phyloP scores from a whole-genome alignment of 768 basidiomycete species.

The Russula olivacea region DNA sequence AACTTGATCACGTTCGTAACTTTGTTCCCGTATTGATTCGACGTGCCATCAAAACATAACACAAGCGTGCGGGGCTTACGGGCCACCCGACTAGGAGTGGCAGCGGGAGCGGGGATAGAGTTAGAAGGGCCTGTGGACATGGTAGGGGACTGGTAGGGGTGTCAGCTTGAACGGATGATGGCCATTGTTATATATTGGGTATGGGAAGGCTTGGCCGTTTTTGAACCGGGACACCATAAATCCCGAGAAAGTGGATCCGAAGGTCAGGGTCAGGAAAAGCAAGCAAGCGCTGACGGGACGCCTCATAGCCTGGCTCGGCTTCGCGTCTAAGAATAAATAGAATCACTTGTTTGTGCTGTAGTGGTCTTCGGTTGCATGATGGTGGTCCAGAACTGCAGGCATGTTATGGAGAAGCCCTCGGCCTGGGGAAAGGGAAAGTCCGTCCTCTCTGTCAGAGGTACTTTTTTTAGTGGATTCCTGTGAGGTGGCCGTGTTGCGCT shows the following conservation, averaged over 20 bases:
- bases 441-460: neutral
- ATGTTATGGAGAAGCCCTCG: neutral
- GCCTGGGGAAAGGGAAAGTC: neutral
- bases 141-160: neutral
- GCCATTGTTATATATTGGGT: neutral
- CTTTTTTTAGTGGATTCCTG: neutral
- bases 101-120: neutral
- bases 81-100: conserved; percentile 20
- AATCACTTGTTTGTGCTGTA: no score
- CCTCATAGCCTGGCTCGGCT: neutral
- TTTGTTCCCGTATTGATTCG: neutral
- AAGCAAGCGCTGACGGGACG: neutral
- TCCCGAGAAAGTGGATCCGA: neutral
- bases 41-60: conserved; percentile 25
- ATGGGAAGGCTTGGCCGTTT: neutral
- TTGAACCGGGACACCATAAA: neutral
- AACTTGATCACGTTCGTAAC: conserved; percentile 38
- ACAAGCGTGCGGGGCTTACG: conserved; percentile 20
- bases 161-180: neutral
- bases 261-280: neutral
- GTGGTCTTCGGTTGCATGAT: neutral
- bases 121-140: neutral
- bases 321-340: no score
- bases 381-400: no score
- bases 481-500: neutral